A percentile compares a stretch with the other conserved stretches of the same genome.
Evolutionary conservation across 768 basidiomycete species (phyloP).

Genomic region (Naganishia kalamii): DNA sequence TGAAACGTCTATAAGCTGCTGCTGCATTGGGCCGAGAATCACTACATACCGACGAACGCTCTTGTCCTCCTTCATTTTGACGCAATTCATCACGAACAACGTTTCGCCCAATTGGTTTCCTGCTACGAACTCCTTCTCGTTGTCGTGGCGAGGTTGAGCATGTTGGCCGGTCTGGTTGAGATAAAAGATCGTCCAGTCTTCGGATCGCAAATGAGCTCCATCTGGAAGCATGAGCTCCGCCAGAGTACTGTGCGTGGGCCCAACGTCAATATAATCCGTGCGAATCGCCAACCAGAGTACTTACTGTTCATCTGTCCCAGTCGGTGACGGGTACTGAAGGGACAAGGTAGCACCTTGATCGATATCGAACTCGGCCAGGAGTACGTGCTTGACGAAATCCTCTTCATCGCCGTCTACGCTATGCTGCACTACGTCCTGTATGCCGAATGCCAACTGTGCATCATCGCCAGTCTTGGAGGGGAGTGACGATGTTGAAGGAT

Average conservation of each 20-base stretch:
- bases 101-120: slow-evolving; percentile 50
- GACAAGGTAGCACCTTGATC: slow-evolving; percentile 85
- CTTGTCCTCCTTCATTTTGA: slow-evolving; percentile 85
- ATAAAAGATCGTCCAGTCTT: slow-evolving; percentile 99
- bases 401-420: slow-evolving; percentile 32
- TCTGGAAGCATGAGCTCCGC: slow-evolving; percentile 98
- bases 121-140: background rate
- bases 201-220: slow-evolving; percentile 86
- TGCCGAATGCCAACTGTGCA: too few relatives aligned
- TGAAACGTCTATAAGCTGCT: background rate
- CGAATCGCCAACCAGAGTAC: slow-evolving; percentile 30
- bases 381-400: slow-evolving; percentile 64
- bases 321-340: slow-evolving; percentile 90
- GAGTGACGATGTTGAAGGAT: too few relatives aligned
- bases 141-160: slow-evolving; percentile 69
- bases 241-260: slow-evolving; percentile 58
- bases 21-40: background rate
- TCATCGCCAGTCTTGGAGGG: too few relatives aligned
- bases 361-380: slow-evolving; percentile 98
- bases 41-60: slow-evolving; percentile 61
- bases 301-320: slow-evolving; percentile 91
- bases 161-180: slow-evolving; percentile 89
- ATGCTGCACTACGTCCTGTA: too few relatives aligned
- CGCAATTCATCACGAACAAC: slow-evolving; percentile 82
- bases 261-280: background rate